Percentiles rank a stretch among this genome's conserved stretches.
Evolutionary conservation across 306 rosid species (phyloP).

Genomic region (Citrullus colocynthis): DNA sequence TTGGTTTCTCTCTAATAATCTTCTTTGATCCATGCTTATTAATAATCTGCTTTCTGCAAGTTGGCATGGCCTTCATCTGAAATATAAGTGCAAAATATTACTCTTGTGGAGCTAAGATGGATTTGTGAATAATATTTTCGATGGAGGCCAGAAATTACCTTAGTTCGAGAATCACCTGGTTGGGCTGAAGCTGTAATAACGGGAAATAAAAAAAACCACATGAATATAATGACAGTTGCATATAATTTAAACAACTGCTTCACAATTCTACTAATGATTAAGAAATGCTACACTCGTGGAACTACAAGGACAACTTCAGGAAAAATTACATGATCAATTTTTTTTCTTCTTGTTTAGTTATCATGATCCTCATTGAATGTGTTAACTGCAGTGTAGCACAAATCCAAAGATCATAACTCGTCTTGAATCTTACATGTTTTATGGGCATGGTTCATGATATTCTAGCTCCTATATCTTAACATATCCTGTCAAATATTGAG

Average conservation of each 20-base stretch:
- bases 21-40: constrained; percentile 12
- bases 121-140: not conserved
- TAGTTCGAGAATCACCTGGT: constrained; percentile 6
- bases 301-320: not conserved
- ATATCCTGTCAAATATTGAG: not conserved
- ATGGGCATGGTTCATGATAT: too few relatives aligned
- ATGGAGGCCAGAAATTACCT: constrained; percentile 19
- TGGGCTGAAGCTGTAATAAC: not conserved
- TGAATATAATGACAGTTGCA: not conserved
- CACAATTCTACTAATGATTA: not conserved
- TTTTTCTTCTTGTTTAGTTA: too few relatives aligned
- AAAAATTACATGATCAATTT: too few relatives aligned
- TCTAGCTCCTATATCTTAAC: not conserved
- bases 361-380: too few relatives aligned
- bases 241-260: not conserved
- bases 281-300: not conserved
- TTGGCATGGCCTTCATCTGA: constrained; percentile 25
- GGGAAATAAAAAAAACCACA: not conserved
- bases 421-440: too few relatives aligned
- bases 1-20: constrained; percentile 3
- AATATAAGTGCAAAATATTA: constrained; percentile 3
- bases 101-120: not conserved
- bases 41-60: constrained; percentile 10
- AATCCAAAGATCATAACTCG: too few relatives aligned
- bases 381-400: too few relatives aligned